Conservation (phyloP, 163 green algal species). For the Picocystis sp. region DNA sequence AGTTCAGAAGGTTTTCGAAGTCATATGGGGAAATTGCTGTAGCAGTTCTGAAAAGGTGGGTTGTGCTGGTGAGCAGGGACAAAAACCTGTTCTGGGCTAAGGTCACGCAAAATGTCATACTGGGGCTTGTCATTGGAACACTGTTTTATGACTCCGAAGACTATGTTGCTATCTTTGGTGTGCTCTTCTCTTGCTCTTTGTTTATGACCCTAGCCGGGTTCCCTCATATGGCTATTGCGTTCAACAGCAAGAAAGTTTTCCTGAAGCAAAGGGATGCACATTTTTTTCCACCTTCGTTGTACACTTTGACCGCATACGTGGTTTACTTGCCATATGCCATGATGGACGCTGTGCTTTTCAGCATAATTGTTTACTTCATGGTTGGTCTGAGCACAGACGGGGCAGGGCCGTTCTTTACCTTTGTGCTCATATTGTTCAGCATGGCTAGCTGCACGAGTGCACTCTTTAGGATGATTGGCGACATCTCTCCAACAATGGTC, state of each 20-base stretch:
- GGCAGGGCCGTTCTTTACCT: not conserved
- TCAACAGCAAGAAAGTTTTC: conserved; percentile 20
- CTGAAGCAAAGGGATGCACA: conserved; percentile 18
- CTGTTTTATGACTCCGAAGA: not conserved
- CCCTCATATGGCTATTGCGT: conserved; percentile 24
- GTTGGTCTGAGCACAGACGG: conserved; percentile 21
- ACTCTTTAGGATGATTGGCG: conserved; percentile 31
- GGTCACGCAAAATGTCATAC: no score
- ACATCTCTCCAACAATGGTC: conserved; percentile 19
- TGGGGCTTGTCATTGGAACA: no score
- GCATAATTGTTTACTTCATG: conserved; percentile 39
- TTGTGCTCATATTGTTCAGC: conserved; percentile 9
- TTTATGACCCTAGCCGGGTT: conserved; percentile 32
- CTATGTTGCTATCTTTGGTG: conserved; percentile 15
- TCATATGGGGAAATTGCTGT: no score
- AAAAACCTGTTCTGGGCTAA: no score
- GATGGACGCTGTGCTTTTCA: conserved; percentile 27
- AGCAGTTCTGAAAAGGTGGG: no score
- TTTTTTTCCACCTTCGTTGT: conserved; percentile 11
- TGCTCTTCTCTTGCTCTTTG: conserved; percentile 25
- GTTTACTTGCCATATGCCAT: conserved; percentile 24
- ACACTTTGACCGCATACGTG: no score
- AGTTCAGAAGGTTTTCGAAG: no score
- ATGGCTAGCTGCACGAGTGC: conserved; percentile 19
- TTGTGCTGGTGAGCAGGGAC: no score